Conservation (phyloP, 1,284 basidiomycete species). For the Fomitopsis betulina region DNA sequence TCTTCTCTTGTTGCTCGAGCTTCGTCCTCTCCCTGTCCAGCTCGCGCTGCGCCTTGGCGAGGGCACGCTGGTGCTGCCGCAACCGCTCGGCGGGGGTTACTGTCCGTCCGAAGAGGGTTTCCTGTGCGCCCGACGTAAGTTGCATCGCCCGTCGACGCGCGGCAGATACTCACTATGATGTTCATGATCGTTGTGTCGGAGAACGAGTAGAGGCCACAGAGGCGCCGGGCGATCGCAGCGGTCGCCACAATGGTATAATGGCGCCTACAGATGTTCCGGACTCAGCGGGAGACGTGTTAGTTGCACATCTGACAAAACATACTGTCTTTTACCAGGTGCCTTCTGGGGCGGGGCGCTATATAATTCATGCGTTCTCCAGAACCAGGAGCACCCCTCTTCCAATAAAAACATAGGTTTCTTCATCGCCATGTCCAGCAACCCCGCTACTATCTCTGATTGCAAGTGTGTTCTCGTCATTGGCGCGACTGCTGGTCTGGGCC, state of each 20-base stretch:
- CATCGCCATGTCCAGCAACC: conserved; percentile 28
- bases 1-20: conserved; percentile 95
- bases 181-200: conserved; percentile 4
- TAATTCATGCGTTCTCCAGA: too few relatives aligned
- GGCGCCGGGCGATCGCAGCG: neutral
- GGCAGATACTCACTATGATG: conserved; percentile 8
- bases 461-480: conserved; percentile 59
- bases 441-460: conserved; percentile 38
- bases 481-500: conserved; percentile 59
- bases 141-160: neutral
- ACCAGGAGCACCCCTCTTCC: too few relatives aligned
- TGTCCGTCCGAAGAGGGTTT: conserved; percentile 90
- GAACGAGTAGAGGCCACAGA: neutral
- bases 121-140: conserved; percentile 40
- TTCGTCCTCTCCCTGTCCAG: conserved; percentile 93
- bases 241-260: too few relatives aligned
- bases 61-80: conserved; percentile 91
- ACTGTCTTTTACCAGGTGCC: too few relatives aligned
- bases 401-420: too few relatives aligned
- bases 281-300: too few relatives aligned
- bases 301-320: too few relatives aligned
- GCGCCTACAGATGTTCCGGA: too few relatives aligned
- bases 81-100: conserved; percentile 95
- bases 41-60: conserved; percentile 96
- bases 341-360: too few relatives aligned